Base-by-base conservation (phyloP, 179 eudicot genomes). In the Camellia oleifera region DNA sequence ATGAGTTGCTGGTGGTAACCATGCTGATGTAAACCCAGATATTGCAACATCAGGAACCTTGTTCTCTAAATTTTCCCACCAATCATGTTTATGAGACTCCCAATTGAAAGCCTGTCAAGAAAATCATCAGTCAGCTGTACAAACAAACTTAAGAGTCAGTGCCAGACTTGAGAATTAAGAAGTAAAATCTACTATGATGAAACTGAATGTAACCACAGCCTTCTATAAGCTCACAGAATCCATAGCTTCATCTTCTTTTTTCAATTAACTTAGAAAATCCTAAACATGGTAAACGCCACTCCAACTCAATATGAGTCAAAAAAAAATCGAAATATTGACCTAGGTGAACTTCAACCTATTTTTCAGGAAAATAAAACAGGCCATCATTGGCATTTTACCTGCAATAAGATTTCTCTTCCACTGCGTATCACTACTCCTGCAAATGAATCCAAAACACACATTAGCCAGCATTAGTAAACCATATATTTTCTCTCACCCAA, bases 1-100 rank as follows among this genome's bases (percentile, higher is more conserved):
- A 71, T 93, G 87, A 70, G 88, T 82, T 46, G 94, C 89, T 60
- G 98, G 98, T 78, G 98, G 98, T 82, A 95, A 83, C 98, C 98
- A 95, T 57, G 85, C 92, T 20, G 95, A 91, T 69, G 98, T 93
- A 84, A 95, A 93, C 60, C 98, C 98, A 81, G 97, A 88, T 69
- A 90, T 88, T 65, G 98, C 92, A 26, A 95, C 93, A 84, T 93
- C 98, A 63, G 91, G 87, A 75, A 91, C 86, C 86, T 89, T 93
- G 73, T 57, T 77, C 71, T 90, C 98, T 63, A 95, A 84, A 72
- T 90, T 91, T 79, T 80, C 86, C 98, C 98, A 95, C 98, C 98
- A 95, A 81, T 88, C 87, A 85, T 87, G 83, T 90, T 95, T 95
- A 79, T 90, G 94, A 61, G 98, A 91, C 85, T 95, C 98, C 98